Evolutionary conservation across 768 basidiomycete genomes (phyloP).

Genomic region (Xerocomus potaroensis): DNA sequence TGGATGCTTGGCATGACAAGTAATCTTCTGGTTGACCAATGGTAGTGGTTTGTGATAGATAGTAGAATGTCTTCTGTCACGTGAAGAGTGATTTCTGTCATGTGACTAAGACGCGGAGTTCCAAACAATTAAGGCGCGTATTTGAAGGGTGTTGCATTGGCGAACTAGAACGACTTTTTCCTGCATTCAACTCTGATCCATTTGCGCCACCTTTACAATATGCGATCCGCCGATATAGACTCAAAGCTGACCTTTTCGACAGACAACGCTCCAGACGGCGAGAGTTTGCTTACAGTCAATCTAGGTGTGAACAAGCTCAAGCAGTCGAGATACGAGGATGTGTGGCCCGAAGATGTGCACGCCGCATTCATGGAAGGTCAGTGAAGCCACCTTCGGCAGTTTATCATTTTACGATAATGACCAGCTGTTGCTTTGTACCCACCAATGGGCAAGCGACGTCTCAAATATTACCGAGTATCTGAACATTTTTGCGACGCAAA

Average conservation of each 20-base stretch:
- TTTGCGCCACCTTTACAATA: constrained; percentile 15
- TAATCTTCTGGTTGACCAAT: neutral
- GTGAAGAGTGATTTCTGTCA: constrained; percentile 28
- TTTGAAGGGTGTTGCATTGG: constrained; percentile 2
- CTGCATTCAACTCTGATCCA: neutral
- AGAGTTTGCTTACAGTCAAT: neutral
- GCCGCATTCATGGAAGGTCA: constrained; percentile 36
- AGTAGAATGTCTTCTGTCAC: constrained; percentile 10
- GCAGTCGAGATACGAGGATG: constrained; percentile 32
- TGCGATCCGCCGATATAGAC: constrained; percentile 19
- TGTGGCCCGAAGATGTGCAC: constrained; percentile 34
- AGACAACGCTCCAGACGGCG: constrained; percentile 8
- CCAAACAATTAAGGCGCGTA: constrained; percentile 17
- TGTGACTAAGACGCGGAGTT: constrained; percentile 25
- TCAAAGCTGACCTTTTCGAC: constrained; percentile 11
- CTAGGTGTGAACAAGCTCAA: constrained; percentile 16
- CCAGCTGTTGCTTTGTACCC: constrained; percentile 30
- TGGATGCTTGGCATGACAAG: constrained; percentile 23
- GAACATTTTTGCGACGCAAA: constrained; percentile 8
- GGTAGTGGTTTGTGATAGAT: neutral
- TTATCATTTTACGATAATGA: constrained; percentile 8
- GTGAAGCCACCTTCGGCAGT: neutral
- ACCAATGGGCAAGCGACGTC: constrained; percentile 34
- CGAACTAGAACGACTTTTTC: constrained; percentile 4
- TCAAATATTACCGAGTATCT: constrained; percentile 30